Evolutionary conservation across 805 yeast genomes (phyloP), one percentile per base, ranked within the genome.

Genomic region (Teunomyces gatunensis): DNA sequence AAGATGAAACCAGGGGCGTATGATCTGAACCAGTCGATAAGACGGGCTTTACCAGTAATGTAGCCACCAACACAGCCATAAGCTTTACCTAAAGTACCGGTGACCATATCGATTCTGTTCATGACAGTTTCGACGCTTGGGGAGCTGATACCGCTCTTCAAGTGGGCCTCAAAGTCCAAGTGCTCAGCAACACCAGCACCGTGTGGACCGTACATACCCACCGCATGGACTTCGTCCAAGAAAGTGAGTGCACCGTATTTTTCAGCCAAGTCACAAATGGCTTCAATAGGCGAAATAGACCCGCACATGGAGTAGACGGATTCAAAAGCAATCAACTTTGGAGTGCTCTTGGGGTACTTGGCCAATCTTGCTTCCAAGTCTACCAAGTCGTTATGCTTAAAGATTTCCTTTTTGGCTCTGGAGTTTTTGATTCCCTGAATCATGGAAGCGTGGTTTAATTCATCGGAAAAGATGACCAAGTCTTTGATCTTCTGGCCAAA

Each of bases 131-230:
- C 68, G 36, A 58, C 54, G 39, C 56, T 58, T 42, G 70, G 68
- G 54, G 82, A 79, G 11, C 77, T 77, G 56, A 82, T 72, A 55
- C 94, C 94, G 12, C 83, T 67, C 49, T 73, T 64, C 61, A 88
- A 80, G 64, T 92, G 96, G 47, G 84, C 83, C 41, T 88, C 88
- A 58, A 90, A 94, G 70, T 94, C 89, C 60, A 87, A 76, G 67
- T 94, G 99, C 70, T 94, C 99, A 42, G 98, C 97, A 47, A 94
- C 98, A 73, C 99, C 99, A 29, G 97, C 99, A 64, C 99, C 99
- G 60, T 88, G 96, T 50, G 99, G 98, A 60, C 99, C 99, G 65
- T 94, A 94, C 85, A 94, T 80, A 47, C 99, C 99, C 41, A 94
- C 98, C 30, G 99, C 98, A 63, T 94, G 99, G 33, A 94, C 99